Percentiles rank a stretch among this genome's conserved stretches.
Conservation (phyloP, 306 rosid genomes). For the Corylus avellana region DNA sequence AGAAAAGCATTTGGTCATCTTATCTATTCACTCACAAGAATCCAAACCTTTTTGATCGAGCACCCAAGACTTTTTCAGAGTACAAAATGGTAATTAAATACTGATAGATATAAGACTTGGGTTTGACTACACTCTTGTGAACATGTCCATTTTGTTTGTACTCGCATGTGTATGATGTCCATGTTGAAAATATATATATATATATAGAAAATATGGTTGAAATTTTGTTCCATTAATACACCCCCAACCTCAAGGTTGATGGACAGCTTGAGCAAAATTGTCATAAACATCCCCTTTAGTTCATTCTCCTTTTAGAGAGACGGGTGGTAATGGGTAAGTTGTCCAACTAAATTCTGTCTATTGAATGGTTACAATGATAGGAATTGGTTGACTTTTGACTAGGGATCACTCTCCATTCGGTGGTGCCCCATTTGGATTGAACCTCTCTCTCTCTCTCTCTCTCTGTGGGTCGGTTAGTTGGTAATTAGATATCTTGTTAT, state of each 20-base stretch:
- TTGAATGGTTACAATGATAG: slow-evolving; percentile 38
- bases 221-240: not conserved
- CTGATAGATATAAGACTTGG: too few relatives aligned
- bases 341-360: slow-evolving; percentile 36
- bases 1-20: not conserved
- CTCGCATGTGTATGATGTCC: too few relatives aligned
- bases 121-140: not conserved
- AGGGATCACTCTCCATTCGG: slow-evolving; percentile 15
- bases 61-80: too few relatives aligned
- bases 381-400: slow-evolving; percentile 53
- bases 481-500: slow-evolving; percentile 48
- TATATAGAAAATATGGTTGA: not conserved
- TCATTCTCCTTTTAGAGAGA: slow-evolving; percentile 49
- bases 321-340: slow-evolving; percentile 39
- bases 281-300: slow-evolving; percentile 20
- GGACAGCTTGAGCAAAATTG: slow-evolving; percentile 17
- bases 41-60: too few relatives aligned
- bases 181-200: too few relatives aligned
- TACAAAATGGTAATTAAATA: too few relatives aligned
- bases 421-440: slow-evolving; percentile 30
- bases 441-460: slow-evolving; percentile 11
- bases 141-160: not conserved
- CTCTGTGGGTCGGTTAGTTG: slow-evolving; percentile 26
- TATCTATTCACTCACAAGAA: too few relatives aligned
- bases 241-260: slow-evolving; percentile 1